A percentile compares a stretch with the other conserved stretches of the same genome.
phyloP scores from a whole-genome alignment of 2,329 filamentous ascomycete genomes.

The Aspergillus pseudoglaucus region DNA sequence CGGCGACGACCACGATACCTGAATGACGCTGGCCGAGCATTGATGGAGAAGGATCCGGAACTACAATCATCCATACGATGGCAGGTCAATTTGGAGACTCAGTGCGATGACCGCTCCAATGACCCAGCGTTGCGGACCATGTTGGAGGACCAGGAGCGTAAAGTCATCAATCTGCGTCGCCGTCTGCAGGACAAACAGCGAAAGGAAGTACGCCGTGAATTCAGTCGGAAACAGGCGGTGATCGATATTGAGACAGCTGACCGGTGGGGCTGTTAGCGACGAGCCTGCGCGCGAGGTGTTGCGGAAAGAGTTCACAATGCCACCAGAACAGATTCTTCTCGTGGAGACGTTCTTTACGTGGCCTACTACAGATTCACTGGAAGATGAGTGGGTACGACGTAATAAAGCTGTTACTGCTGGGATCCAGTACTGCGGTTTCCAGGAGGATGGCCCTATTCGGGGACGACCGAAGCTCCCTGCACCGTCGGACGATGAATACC shows the following conservation, averaged over 20 bases:
- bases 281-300: constrained; percentile 5
- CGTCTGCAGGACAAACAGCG: constrained; percentile 7
- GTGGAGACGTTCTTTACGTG: constrained; percentile 16
- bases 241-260: constrained; percentile 13
- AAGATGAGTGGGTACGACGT: constrained; percentile 14
- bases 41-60: constrained; percentile 12
- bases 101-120: constrained; percentile 1
- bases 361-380: constrained; percentile 14
- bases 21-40: constrained; percentile 7
- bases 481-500: constrained; percentile 7
- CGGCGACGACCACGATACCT: constrained; percentile 11
- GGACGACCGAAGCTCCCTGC: constrained; percentile 12
- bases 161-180: constrained; percentile 10
- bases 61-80: constrained; percentile 8
- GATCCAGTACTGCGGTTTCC: constrained; percentile 14
- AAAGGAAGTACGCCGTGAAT: constrained; percentile 6
- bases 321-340: constrained; percentile 14
- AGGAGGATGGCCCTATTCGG: constrained; percentile 14
- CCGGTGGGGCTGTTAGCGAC: constrained; percentile 4
- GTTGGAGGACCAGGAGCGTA: constrained; percentile 6
- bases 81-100: constrained; percentile 5
- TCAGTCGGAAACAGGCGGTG: constrained; percentile 12
- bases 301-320: constrained; percentile 11
- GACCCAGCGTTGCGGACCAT: constrained; percentile 4
- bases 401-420: constrained; percentile 13